Percentiles rank a stretch among this genome's conserved stretches.
phyloP scores from a whole-genome alignment of 148 eudicot species.

The Tetragonia tetragonoides region DNA sequence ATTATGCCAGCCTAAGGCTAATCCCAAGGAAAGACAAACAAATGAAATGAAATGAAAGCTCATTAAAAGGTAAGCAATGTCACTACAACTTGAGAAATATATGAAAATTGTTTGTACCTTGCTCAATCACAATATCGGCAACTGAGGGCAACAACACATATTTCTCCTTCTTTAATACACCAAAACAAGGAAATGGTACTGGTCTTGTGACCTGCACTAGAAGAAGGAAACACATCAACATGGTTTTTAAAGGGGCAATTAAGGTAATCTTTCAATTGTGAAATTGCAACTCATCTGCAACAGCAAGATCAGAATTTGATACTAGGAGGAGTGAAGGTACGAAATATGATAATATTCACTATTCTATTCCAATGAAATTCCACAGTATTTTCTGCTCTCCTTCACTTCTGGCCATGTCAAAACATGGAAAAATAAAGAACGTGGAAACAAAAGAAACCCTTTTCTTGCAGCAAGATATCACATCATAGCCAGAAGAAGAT shows the following conservation, averaged over 20 bases:
- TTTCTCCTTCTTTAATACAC: constrained; percentile 80
- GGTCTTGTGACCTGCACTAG: constrained; percentile 62
- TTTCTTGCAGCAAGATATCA: background rate
- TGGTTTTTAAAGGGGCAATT: background rate
- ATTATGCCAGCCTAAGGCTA: background rate
- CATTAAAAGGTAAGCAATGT: background rate
- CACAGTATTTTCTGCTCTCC: background rate
- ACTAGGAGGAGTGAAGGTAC: too few relatives aligned
- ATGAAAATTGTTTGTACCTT: constrained; percentile 46
- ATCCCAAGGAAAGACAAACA: background rate
- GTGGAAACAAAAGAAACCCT: background rate
- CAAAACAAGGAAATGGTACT: constrained; percentile 78
- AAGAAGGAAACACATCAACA: constrained; percentile 11
- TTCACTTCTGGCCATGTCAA: background rate
- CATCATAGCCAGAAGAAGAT: background rate
- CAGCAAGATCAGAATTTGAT: background rate
- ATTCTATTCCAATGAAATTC: background rate
- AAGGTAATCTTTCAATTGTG: background rate
- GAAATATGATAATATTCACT: background rate
- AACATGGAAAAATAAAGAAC: background rate
- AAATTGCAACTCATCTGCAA: background rate
- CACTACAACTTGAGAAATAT: background rate
- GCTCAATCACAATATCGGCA: constrained; percentile 81
- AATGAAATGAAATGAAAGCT: background rate
- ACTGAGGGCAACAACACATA: constrained; percentile 72